These are phyloP conservation scores for Metarhizium robertsii DNA, from an alignment of 2,329 filamentous ascomycete genomes.

Conservation along the genomic window DNA sequence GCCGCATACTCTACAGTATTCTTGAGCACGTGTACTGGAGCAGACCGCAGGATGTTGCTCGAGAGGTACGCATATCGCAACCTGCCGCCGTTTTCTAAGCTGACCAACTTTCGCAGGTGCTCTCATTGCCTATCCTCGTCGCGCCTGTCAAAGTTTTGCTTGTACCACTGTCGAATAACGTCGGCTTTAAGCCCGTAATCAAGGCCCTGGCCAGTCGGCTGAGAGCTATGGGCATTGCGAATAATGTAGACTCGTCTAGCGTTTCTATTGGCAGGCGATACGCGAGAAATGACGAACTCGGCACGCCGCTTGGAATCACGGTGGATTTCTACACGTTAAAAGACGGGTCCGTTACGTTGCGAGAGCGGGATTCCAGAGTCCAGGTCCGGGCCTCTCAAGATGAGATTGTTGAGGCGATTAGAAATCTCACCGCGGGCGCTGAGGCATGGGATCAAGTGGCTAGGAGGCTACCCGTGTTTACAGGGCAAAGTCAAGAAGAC, in stretches of 20 bases:
- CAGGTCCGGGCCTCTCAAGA: slow-evolving; percentile 73
- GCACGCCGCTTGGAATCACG: slow-evolving; percentile 79
- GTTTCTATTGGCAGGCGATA: slow-evolving; percentile 76
- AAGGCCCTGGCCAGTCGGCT: slow-evolving; percentile 64
- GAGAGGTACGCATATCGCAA: slow-evolving; percentile 75
- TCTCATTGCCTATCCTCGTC: slow-evolving; percentile 42
- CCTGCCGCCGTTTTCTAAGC: slow-evolving; percentile 39
- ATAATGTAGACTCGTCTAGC: slow-evolving; percentile 70
- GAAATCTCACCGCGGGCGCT: not conserved
- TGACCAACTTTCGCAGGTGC: slow-evolving; percentile 20
- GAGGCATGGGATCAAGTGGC: slow-evolving; percentile 44
- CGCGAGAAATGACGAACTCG: slow-evolving; percentile 74
- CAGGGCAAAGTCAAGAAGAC: not conserved
- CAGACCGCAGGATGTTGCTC: slow-evolving; percentile 8
- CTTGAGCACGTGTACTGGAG: slow-evolving; percentile 37
- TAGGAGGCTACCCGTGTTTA: slow-evolving; percentile 4
- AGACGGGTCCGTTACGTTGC: slow-evolving; percentile 70
- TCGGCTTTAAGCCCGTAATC: slow-evolving; percentile 67
- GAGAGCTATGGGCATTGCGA: slow-evolving; percentile 62
- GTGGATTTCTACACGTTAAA: slow-evolving; percentile 85
- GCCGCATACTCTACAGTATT: slow-evolving; percentile 71
- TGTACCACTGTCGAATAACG: slow-evolving; percentile 75
- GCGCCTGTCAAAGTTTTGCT: slow-evolving; percentile 93
- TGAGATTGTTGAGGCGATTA: slow-evolving; percentile 38
- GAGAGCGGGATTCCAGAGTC: slow-evolving; percentile 75